Base-by-base conservation (phyloP, 179 eudicot genomes). In the Gypsophila paniculata region DNA sequence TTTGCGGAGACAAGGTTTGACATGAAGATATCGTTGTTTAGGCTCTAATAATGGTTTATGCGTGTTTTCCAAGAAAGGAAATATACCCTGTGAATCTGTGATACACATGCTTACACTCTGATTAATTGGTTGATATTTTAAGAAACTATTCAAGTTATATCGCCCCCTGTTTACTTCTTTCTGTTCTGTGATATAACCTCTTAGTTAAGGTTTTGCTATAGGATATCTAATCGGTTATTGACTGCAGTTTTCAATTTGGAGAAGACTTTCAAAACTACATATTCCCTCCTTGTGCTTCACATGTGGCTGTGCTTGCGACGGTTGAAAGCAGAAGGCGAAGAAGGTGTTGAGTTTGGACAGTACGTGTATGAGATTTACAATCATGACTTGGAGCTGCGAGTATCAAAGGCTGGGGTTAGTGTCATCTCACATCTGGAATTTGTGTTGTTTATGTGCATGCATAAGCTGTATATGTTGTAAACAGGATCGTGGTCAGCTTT, bases 401-500 rank as follows among this genome's bases (percentile, higher is more conserved):
- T 94, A 71, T 92, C 97, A 22, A 94, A 85, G 79, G 99, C 95
- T 71, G 99, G 99, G 96, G 99, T 92, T 65, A 85, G 97, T 92
- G 67, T 51, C 77, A 25, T 66, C 62, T 68, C 58, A 38, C 44
- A 9, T 72, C 76, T 59, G 54, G 17, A 36, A 59, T 48, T 0
- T 44, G 7, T 51, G 52, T 57, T 48, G 17, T 42, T 21, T 25
- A 38, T 72, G 58, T 42, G 48, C 72, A 53, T 46, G 61, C 53
- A 3, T 21, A 0, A 11, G n/a, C 0, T 49, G 38, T 68, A 46
- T 46, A 66, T 13, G 19, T 25, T 48, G 55, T 48, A 21, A 61
- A 4, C 49, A 63, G 11, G 12, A 36, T 17, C 5, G 8, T 63
- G 18, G 22, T 63, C 39, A 13, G 23, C 6, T 54, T 54, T n/a